Evolutionary conservation across 2,329 filamentous ascomycete genomes (phyloP).

Genomic region (Aspergillus cejpii): DNA sequence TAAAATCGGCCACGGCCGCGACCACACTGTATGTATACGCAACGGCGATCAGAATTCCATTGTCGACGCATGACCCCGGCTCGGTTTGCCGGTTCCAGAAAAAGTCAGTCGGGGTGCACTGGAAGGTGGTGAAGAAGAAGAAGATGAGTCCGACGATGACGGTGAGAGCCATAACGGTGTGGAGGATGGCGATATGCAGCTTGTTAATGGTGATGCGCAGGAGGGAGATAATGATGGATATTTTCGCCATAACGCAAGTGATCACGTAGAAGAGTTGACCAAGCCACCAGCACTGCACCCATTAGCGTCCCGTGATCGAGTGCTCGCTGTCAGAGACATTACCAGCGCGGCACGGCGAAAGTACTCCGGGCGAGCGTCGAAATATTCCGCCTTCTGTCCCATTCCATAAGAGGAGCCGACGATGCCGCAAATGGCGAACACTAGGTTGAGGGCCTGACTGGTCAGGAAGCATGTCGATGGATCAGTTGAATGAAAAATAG

Average conservation of each 20-base stretch:
- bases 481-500: neutral
- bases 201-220: constrained; percentile 44
- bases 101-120: constrained; percentile 45
- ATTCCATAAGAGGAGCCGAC: constrained; percentile 22
- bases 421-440: constrained; percentile 25
- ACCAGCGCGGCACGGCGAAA: constrained; percentile 22
- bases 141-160: constrained; percentile 43
- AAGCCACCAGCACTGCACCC: constrained; percentile 42
- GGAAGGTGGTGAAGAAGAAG: constrained; percentile 46
- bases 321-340: constrained; percentile 1
- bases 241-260: constrained; percentile 42
- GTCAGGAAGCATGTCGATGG: neutral
- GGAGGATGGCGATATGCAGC: constrained; percentile 45
- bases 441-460: constrained; percentile 20
- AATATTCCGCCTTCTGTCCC: constrained; percentile 17
- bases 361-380: constrained; percentile 15
- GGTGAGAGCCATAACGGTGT: constrained; percentile 40
- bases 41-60: constrained; percentile 45
- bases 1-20: constrained; percentile 44
- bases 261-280: constrained; percentile 48
- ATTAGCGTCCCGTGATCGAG: neutral
- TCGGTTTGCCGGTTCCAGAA: constrained; percentile 42
- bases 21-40: constrained; percentile 47
- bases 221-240: constrained; percentile 48
- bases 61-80: constrained; percentile 39